Evolutionary conservation across 768 basidiomycete genomes (phyloP).

Genomic region (Mycena alexandri): DNA sequence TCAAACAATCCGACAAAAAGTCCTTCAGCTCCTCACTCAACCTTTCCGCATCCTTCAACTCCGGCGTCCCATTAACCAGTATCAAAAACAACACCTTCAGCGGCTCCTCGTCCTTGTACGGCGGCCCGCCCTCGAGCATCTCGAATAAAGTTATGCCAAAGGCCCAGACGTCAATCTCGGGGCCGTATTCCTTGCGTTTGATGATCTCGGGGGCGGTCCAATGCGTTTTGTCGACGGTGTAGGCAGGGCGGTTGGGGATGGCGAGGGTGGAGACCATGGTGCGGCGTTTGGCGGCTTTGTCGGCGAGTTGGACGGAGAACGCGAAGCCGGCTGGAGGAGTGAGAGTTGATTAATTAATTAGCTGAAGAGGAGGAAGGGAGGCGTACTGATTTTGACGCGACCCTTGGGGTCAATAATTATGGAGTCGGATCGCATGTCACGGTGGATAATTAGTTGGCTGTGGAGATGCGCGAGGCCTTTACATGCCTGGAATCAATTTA

Average conservation of each 20-base stretch:
- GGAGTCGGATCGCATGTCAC: constrained; percentile 83
- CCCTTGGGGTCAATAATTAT: constrained; percentile 78
- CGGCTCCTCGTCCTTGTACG: constrained; percentile 74
- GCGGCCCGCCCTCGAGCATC: constrained; percentile 85
- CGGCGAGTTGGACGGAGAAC: constrained; percentile 80
- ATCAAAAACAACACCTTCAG: constrained; percentile 80
- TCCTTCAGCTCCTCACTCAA: constrained; percentile 76
- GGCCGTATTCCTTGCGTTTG: constrained; percentile 80
- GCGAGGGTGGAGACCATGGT: constrained; percentile 78
- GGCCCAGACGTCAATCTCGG: constrained; percentile 84
- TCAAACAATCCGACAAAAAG: constrained; percentile 81
- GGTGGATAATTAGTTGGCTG: constrained; percentile 77
- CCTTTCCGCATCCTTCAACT: constrained; percentile 72
- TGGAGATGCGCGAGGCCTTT: constrained; percentile 82
- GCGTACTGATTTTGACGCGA: constrained; percentile 84
- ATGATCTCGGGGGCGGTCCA: constrained; percentile 87
- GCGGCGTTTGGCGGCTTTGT: constrained; percentile 79
- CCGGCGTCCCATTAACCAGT: constrained; percentile 85
- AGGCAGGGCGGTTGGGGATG: constrained; percentile 25
- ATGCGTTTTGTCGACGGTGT: constrained; percentile 55
- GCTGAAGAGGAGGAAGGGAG: neutral
- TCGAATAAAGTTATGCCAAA: constrained; percentile 84
- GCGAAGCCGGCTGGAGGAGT: constrained; percentile 71
- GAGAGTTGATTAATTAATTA: neutral
- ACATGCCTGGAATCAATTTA: constrained; percentile 63